Base-by-base conservation (phyloP, 2,329 filamentous ascomycete genomes). In the Coniochaeta prunicola region DNA sequence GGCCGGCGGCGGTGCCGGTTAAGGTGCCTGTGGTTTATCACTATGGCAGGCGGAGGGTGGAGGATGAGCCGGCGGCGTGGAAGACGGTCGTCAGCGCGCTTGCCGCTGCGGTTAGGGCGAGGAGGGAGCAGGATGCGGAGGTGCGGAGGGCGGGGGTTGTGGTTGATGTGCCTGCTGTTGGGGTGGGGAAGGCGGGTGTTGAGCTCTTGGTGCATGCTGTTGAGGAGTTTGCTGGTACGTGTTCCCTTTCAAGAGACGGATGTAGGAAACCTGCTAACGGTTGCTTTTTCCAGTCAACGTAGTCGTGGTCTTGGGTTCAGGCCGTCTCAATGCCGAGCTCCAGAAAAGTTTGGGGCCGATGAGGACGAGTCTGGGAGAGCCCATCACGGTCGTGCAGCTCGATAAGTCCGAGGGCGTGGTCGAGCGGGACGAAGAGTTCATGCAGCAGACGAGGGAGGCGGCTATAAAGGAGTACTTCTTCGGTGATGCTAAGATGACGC, bases 401-500 rank as follows among this genome's bases (percentile, higher is more conserved):
- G 86, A 92, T 62, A 92, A 91, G 69, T 96, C 92, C 0, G 90
- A 91, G 36, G 94, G 94, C 26, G 92, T 90, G 38, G 90, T 90
- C 1, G 85, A 90, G 67, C 83, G 91, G 54, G 88, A 92, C 63
- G 83, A 87, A 38, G 70, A 76, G 0, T 96, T 91, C 71, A 85
- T 92, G 79, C 89, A 90, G 66, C 80, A 85, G 17, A 75, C 84
- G 5, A 83, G 89, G 50, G 90, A 96, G 67, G 84, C 88, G 0
- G 83, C 89, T 56, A 92, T 97, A 57, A 88, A 89, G 64, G 88
- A 92, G 66, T 99, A 99, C 73, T 99, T 99, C 76, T 99, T 97
- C 70, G 94, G 94, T 10, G 88, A 90, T 62, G 74, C 82, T 1
- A 86, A 85, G 62, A 83, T 89, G 59, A 89, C 90, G 0, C 78